Conservation (phyloP, 192 early-diverging fungal species). For the Coemansia furcata region DNA sequence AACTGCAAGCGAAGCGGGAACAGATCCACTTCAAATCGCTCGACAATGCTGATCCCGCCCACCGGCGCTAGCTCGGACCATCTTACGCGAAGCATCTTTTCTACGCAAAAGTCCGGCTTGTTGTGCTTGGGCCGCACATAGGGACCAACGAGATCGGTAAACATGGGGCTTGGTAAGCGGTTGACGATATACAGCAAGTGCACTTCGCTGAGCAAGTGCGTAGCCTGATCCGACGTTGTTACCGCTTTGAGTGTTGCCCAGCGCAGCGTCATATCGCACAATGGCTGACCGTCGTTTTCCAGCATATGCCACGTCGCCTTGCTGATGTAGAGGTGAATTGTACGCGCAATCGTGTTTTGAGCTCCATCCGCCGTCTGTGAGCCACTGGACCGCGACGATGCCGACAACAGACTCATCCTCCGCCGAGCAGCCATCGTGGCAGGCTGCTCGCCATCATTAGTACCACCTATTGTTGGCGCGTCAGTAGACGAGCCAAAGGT, state of each 20-base stretch:
- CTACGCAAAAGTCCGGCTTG: conserved; percentile 66
- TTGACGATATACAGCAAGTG: conserved; percentile 72
- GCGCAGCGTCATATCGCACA: conserved; percentile 70
- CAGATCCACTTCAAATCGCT: conserved; percentile 87
- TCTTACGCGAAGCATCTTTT: conserved; percentile 88
- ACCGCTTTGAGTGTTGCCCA: conserved; percentile 65
- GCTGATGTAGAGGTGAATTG: conserved; percentile 59
- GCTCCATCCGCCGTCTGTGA: conserved; percentile 44
- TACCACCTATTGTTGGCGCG: neutral
- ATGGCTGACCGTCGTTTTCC: conserved; percentile 58
- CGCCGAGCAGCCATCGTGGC: neutral
- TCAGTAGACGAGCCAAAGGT: neutral
- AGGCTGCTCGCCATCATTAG: neutral
- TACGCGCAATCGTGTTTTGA: conserved; percentile 55
- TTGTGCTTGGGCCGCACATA: conserved; percentile 57
- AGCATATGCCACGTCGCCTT: conserved; percentile 77
- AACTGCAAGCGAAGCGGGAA: conserved; percentile 79
- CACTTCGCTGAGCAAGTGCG: conserved; percentile 68
- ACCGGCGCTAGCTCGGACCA: conserved; percentile 80
- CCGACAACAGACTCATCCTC: neutral
- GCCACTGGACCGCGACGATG: conserved; percentile 27
- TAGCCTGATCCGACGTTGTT: conserved; percentile 85
- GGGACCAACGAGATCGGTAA: conserved; percentile 59
- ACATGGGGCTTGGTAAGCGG: conserved; percentile 56
- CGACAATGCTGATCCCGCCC: conserved; percentile 87